Evolutionary conservation across 306 rosid genomes (phyloP), one percentile per base, ranked within the genome.

Genomic region (Abrus pulchellus): DNA sequence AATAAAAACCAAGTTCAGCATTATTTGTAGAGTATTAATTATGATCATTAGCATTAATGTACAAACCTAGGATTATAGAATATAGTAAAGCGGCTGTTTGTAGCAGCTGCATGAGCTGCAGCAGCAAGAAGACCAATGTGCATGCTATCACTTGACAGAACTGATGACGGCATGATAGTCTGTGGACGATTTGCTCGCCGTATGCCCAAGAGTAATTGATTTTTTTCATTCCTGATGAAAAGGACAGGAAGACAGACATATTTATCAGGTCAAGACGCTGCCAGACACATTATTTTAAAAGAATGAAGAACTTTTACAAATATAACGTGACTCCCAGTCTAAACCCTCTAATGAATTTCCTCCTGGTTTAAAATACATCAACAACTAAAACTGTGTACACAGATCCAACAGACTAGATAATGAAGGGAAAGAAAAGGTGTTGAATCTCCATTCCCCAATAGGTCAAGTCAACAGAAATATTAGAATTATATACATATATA

Each of bases 81-180:
- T 63, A 90, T 86, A 28, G 93, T 87, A 75, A 90, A 90, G 56
- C 88, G 93, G 67, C 91, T 91, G 75, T 89, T 91, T 50, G 95
- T 91, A 41, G 93, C 89, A 57, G 93, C 91, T 52, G 93, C 93
- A 82, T 90, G 91, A 74, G 93, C 93, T 33, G 93, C 93, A 75
- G 95, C 95, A 84, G 95, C 95, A 81, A 91, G 95, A 81, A 91
- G 95, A 78, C 95, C 95, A 72, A 91, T 87, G 82, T 91, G 95
- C 95, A 91, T 91, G 87, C 95, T 91, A 75, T 89, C 95, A 81
- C 95, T 91, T 53, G 95, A 91, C 79, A 91, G 75, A 80, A 91
- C 95, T 0, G 93, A 91, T 8, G 95, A 91, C n/a, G 95, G 95
- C 93, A 91, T 89, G 43, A 87, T 82, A 68, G 90, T 84, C 80